These are phyloP conservation scores for Dactylonectria estremocensis DNA, from an alignment of 2,329 filamentous ascomycete species.

Conservation along the genomic window DNA sequence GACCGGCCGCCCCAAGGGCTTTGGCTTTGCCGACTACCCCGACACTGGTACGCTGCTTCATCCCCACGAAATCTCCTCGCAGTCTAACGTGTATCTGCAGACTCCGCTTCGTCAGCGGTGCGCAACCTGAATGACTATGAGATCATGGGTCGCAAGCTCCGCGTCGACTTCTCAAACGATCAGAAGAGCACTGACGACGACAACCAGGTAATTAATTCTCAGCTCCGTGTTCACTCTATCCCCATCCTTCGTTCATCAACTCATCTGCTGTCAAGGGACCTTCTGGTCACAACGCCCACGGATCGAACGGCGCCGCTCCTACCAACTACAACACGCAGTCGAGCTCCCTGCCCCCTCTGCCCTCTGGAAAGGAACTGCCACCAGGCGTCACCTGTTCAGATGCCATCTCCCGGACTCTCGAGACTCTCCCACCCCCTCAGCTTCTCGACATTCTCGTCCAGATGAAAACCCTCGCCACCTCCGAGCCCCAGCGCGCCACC, in stretches of 20 bases:
- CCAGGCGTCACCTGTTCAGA: conserved; percentile 88
- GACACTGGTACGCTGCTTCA: conserved; percentile 77
- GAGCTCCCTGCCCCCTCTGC: conserved; percentile 82
- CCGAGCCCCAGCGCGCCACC: conserved; percentile 86
- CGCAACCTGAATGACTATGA: conserved; percentile 96
- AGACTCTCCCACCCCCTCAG: conserved; percentile 87
- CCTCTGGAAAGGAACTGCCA: conserved; percentile 86
- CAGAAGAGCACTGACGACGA: conserved; percentile 79
- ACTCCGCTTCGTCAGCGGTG: conserved; percentile 91
- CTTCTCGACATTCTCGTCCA: conserved; percentile 94
- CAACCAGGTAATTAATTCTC: conserved; percentile 32
- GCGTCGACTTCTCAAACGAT: conserved; percentile 97
- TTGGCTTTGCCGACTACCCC: conserved; percentile 96
- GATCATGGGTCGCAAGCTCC: conserved; percentile 92
- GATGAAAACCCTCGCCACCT: conserved; percentile 91
- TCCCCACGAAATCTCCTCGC: neutral
- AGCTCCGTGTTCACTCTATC: neutral
- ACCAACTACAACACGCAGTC: conserved; percentile 54
- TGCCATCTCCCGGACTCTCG: conserved; percentile 91
- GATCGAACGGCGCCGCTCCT: conserved; percentile 53
- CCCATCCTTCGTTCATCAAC: neutral
- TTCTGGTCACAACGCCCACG: conserved; percentile 44
- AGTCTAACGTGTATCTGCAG: conserved; percentile 54
- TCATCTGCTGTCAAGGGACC: conserved; percentile 29
- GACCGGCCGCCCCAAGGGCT: conserved; percentile 94